Percentiles rank a stretch among this genome's conserved stretches.
These are phyloP conservation scores for Rhynchospora tenuis DNA, from an alignment of 176 grass and related monocot species.

Conservation along the genomic window DNA sequence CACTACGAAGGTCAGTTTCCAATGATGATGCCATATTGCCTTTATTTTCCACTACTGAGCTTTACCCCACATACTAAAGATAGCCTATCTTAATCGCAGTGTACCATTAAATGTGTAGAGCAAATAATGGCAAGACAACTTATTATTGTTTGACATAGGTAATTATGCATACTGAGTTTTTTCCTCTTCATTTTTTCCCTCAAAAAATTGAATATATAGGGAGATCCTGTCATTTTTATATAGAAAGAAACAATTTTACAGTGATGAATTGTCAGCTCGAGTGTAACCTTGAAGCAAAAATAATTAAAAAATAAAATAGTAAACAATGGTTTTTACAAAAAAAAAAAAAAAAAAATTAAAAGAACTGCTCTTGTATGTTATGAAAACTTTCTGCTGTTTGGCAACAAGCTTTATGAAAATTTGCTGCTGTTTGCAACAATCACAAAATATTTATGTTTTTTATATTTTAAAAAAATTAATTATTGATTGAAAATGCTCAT, in stretches of 20 bases:
- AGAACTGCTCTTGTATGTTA: too few relatives aligned
- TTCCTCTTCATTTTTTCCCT: not conserved
- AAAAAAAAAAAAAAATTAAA: too few relatives aligned
- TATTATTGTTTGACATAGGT: not conserved
- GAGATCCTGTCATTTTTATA: not conserved
- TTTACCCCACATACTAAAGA: constrained; percentile 15
- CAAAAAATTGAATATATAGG: not conserved
- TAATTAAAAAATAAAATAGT: not conserved
- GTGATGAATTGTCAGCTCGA: not conserved
- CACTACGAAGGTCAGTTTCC: constrained; percentile 17
- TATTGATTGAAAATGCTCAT: too few relatives aligned
- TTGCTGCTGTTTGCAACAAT: too few relatives aligned
- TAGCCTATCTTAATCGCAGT: not conserved
- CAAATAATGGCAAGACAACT: not conserved
- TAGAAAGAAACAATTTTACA: not conserved
- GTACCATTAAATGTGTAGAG: constrained; percentile 16
- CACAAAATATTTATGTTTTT: too few relatives aligned
- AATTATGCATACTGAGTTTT: not conserved
- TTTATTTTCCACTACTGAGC: constrained; percentile 14
- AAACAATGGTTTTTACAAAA: too few relatives aligned
- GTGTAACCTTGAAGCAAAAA: not conserved
- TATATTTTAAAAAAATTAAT: too few relatives aligned
- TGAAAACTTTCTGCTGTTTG: too few relatives aligned
- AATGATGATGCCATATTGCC: constrained; percentile 19
- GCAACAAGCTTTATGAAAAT: too few relatives aligned